Base-by-base conservation (phyloP, 2,329 filamentous ascomycete genomes). In the Lecanoromycetidae sp. region DNA sequence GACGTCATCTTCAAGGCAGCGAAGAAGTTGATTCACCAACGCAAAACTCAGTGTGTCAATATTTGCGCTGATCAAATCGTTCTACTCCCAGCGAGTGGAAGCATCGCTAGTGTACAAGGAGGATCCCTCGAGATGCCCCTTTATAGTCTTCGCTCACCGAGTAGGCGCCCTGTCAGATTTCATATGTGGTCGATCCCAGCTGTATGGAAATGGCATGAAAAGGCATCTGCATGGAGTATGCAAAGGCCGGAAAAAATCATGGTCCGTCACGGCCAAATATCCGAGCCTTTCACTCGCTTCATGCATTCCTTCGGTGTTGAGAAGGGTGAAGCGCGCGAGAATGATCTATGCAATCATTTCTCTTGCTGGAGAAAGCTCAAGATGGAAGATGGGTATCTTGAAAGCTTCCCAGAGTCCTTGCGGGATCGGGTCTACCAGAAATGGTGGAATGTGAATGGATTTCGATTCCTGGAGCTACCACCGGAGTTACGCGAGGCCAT, bases 81-180 rank as follows among this genome's bases (percentile, higher is more conserved):
- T 19, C 22, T 47, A 30, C 37, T 47, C 20, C 37, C 45, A 41
- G 45, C 29, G 7, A 41, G 36, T 23, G 27, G 45, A 27, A 34
- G 10, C n/a, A 2, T 42, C 5, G 19, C 15, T 6, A 17, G 30
- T 29, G 30, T 42, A n/a, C 44, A 39, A 46, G 37, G 37, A 9
- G 45, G 45, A n/a, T 41, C 37, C 34, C 13, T 8, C 12, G 32
- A 29, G 2, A 19, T 2, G 20, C 17, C 29, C 13, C 37, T 47
- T 23, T 42, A 47, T 26, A 47, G 45, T 37, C 22, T 47, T 33
- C 45, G 37, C 10, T 35, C 45, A 35, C 27, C 44, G 15, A 36
- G 30, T 7, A 17, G 13, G 8, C 29, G 22, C 10, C 44, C 44
- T 9, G 3, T 46, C 17, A 33, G 12, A 17, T 9, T 42, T 5